Conservation (phyloP, 306 rosid species). For the Rosa persica region DNA sequence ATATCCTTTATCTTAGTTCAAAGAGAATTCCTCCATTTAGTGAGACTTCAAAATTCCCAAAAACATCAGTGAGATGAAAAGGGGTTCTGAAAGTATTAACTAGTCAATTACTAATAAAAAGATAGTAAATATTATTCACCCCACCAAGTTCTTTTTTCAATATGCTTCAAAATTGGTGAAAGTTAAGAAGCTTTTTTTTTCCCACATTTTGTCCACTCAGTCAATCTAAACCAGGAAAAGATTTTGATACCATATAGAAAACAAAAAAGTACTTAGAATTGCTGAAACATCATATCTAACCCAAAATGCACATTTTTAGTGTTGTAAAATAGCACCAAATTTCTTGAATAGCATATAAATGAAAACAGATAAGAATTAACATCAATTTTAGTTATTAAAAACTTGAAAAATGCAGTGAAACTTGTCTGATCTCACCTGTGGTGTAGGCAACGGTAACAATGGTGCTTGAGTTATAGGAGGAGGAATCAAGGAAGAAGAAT, state of each 20-base stretch:
- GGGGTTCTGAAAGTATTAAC: background rate
- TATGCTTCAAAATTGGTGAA: background rate
- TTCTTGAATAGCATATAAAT: background rate
- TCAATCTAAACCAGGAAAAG: background rate
- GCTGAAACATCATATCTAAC: background rate
- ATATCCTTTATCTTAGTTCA: background rate
- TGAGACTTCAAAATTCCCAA: background rate
- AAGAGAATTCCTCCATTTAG: background rate
- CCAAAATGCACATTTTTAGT: too few relatives aligned
- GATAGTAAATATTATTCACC: background rate
- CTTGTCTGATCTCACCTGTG: slow-evolving; percentile 49
- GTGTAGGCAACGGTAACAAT: slow-evolving; percentile 53
- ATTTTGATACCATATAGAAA: background rate
- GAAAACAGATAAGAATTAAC: background rate
- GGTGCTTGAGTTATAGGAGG: slow-evolving; percentile 44
- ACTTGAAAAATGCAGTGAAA: background rate
- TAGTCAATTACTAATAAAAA: background rate
- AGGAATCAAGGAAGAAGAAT: slow-evolving; percentile 36
- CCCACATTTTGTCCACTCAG: background rate
- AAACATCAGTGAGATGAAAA: background rate
- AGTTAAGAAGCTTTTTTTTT: background rate
- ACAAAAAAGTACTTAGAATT: background rate
- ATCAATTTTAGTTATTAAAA: background rate
- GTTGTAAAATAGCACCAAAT: background rate
- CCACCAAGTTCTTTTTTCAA: background rate